Evolutionary conservation across 2,329 filamentous ascomycete genomes (phyloP).

Genomic region (Rosellinia necatrix): DNA sequence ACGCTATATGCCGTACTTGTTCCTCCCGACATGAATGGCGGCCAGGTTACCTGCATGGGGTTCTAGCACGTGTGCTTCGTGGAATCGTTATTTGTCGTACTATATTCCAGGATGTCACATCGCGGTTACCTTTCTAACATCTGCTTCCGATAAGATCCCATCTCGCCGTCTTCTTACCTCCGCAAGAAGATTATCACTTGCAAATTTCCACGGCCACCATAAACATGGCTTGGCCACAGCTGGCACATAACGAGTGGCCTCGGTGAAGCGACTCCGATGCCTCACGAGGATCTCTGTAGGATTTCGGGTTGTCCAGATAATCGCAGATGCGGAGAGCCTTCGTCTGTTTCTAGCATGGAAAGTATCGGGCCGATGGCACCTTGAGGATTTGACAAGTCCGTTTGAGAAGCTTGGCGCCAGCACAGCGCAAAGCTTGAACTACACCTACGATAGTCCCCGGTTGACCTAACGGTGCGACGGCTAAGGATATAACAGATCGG

Average conservation of each 20-base stretch:
- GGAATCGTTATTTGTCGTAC: conserved; percentile 13
- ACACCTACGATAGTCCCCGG: background rate
- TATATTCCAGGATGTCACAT: conserved; percentile 15
- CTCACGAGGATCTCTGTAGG: conserved; percentile 5
- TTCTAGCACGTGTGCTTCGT: conserved; percentile 21
- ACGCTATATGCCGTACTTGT: conserved; percentile 11
- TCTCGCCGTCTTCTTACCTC: conserved; percentile 2
- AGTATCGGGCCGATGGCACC: conserved; percentile 24
- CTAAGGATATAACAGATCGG: conserved; percentile 4
- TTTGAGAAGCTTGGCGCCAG: conserved; percentile 9
- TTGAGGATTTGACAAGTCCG: conserved; percentile 1
- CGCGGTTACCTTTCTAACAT: conserved; percentile 9
- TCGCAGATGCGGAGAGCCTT: conserved; percentile 12
- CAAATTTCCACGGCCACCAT: background rate
- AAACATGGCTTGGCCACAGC: conserved; percentile 9
- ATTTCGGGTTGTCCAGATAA: conserved; percentile 9
- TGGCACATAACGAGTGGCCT: conserved; percentile 1
- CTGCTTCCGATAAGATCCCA: conserved; percentile 16
- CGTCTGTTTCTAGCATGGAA: conserved; percentile 8
- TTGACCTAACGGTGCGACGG: background rate
- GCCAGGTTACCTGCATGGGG: conserved; percentile 20
- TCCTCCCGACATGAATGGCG: conserved; percentile 8
- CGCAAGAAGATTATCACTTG: background rate
- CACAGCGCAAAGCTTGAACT: conserved; percentile 12
- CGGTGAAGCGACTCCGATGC: background rate